A percentile compares a stretch with the other conserved stretches of the same genome.
phyloP scores from a whole-genome alignment of 495 filamentous ascomycete species.

The Penicillium canescens region DNA sequence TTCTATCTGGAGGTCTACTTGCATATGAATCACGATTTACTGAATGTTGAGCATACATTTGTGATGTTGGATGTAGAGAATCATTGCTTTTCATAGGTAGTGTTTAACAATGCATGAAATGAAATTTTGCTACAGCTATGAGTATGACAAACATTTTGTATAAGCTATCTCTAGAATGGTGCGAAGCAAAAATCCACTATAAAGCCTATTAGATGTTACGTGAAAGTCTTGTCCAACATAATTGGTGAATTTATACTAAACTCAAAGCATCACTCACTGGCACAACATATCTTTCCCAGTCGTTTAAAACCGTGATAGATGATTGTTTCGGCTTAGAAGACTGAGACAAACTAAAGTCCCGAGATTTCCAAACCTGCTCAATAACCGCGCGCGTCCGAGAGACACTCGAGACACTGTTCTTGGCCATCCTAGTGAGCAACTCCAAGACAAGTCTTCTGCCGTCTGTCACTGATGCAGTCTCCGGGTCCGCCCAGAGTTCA shows the following conservation, averaged over 20 bases:
- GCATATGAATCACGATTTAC: too few species aligned
- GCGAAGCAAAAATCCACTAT: too few species aligned
- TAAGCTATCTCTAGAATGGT: too few species aligned
- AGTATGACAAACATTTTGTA: too few species aligned
- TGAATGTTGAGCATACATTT: too few species aligned
- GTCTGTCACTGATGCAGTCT: background rate
- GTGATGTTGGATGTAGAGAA: too few species aligned
- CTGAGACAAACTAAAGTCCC: constrained; percentile 5
- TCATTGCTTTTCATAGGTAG: too few species aligned
- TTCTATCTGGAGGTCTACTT: too few species aligned
- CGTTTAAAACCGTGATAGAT: constrained; percentile 6
- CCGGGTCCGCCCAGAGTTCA: constrained; percentile 4
- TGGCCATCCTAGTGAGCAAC: constrained; percentile 10
- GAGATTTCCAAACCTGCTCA: constrained; percentile 17
- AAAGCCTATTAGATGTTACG: too few species aligned
- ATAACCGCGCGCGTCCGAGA: constrained; percentile 15
- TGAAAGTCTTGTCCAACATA: too few species aligned
- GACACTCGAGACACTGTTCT: constrained; percentile 15
- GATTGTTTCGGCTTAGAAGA: background rate
- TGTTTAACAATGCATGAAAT: too few species aligned
- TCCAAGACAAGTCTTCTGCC: constrained; percentile 12
- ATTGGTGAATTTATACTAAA: background rate
- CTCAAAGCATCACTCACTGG: constrained; percentile 15
- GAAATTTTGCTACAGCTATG: too few species aligned
- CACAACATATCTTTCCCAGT: constrained; percentile 15